Evolutionary conservation across 108 stramenopile species (phyloP).

Genomic region (Conticribra guillardii): DNA sequence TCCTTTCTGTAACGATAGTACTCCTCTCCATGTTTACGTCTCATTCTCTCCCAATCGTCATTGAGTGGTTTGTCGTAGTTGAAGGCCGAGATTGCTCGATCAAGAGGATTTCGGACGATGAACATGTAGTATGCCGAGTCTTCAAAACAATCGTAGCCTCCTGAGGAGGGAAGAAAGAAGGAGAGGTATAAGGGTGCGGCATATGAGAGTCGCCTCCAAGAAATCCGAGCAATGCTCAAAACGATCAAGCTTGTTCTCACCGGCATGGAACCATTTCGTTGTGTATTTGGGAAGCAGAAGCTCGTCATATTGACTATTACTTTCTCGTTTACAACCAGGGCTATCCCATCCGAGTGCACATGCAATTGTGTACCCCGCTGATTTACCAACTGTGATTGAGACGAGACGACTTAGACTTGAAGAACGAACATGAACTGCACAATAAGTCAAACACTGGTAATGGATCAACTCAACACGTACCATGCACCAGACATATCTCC

Average conservation of each 20-base stretch:
- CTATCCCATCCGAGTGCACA: constrained; percentile 11
- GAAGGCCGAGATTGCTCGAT: constrained; percentile 15
- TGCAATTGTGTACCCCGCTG: constrained; percentile 7
- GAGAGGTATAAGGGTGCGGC: no score
- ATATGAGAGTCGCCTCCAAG: no score
- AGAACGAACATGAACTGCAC: background rate
- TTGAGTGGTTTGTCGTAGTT: constrained; percentile 16
- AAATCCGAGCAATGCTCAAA: no score
- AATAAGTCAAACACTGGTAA: background rate
- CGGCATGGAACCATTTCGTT: constrained; percentile 16
- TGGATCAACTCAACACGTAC: background rate
- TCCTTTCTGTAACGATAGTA: constrained; percentile 1
- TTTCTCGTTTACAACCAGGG: background rate
- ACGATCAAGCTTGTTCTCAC: no score
- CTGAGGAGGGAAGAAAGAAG: no score
- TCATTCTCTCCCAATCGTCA: background rate
- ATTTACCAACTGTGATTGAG: constrained; percentile 1
- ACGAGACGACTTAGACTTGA: background rate
- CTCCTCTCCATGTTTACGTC: background rate
- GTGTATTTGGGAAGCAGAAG: constrained; percentile 19
- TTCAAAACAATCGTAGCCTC: constrained; percentile 39
- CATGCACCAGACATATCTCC: constrained; percentile 14
- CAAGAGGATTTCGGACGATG: constrained; percentile 25
- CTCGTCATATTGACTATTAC: background rate
- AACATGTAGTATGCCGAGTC: constrained; percentile 31